A percentile compares a stretch with the other conserved stretches of the same genome.
Conservation (phyloP, 345 rosid species). For the Dipteronia dyeriana region DNA sequence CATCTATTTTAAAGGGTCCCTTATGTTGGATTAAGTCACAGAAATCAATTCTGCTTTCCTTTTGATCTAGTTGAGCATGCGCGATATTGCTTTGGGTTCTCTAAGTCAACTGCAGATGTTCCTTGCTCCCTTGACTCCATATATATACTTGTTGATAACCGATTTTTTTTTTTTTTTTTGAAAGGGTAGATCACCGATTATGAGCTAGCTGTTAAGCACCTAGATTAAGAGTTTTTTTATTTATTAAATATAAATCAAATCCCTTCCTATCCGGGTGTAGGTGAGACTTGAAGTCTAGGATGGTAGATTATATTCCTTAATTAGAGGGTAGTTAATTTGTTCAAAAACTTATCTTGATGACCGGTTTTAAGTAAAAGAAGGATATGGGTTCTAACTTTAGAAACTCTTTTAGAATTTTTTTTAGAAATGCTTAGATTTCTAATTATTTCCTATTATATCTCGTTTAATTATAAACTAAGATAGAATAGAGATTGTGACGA, state of each 20-base stretch:
- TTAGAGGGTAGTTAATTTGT: not conserved
- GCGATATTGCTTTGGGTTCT: not conserved
- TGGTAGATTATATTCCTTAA: too few species aligned
- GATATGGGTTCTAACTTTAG: too few species aligned
- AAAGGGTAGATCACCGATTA: too few species aligned
- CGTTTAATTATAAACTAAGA: too few species aligned
- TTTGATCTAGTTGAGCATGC: constrained; percentile 7
- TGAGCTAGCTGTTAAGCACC: constrained; percentile 14
- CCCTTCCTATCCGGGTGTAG: not conserved
- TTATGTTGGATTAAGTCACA: not conserved
- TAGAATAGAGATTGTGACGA: too few species aligned
- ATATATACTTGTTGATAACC: not conserved
- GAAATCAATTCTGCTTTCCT: not conserved
- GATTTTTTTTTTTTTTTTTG: not conserved
- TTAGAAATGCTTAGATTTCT: too few species aligned
- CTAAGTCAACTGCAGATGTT: not conserved
- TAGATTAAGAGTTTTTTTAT: not conserved
- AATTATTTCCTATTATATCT: too few species aligned
- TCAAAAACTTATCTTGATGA: not conserved
- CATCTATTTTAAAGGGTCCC: constrained; percentile 14
- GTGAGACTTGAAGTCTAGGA: too few species aligned
- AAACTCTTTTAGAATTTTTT: too few species aligned
- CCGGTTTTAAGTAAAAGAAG: not conserved
- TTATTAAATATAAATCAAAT: not conserved
- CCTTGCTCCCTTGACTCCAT: not conserved